These are phyloP conservation scores for Adansonia grandidieri DNA, from an alignment of 441 rosid species.

Conservation along the genomic window DNA sequence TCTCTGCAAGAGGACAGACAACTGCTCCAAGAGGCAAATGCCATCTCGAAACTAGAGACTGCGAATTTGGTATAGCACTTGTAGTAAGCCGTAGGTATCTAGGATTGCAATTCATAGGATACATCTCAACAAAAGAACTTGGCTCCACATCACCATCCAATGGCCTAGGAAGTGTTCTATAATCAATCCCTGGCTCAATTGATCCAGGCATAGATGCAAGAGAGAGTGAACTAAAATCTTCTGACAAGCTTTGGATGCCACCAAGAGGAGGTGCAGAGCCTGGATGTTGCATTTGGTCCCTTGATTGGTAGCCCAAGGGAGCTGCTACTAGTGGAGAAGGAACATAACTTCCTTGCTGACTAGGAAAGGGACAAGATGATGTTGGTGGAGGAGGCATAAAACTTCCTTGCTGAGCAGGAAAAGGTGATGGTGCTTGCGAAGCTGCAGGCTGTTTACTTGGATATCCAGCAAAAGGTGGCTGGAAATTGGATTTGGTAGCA, in stretches of 20 bases:
- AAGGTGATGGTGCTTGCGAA: slow-evolving; percentile 57
- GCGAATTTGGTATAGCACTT: slow-evolving; percentile 83
- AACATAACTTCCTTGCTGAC: slow-evolving; percentile 59
- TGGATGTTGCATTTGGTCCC: slow-evolving; percentile 62
- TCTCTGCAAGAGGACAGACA: slow-evolving; percentile 75
- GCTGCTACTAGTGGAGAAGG: slow-evolving; percentile 45
- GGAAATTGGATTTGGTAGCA: slow-evolving; percentile 46
- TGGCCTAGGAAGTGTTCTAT: slow-evolving; percentile 84
- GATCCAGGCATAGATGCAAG: slow-evolving; percentile 84
- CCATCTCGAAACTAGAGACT: slow-evolving; percentile 93
- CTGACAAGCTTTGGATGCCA: slow-evolving; percentile 68
- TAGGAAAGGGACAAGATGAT: slow-evolving; percentile 54
- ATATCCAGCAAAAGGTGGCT: slow-evolving; percentile 69
- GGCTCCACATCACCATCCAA: slow-evolving; percentile 91
- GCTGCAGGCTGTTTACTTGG: slow-evolving; percentile 48
- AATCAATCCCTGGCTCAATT: slow-evolving; percentile 77
- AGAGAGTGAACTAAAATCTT: slow-evolving; percentile 83
- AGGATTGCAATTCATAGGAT: slow-evolving; percentile 81
- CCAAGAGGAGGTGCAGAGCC: slow-evolving; percentile 67
- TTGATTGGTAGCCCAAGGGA: slow-evolving; percentile 46
- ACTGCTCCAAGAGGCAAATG: slow-evolving; percentile 98
- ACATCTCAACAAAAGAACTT: slow-evolving; percentile 54
- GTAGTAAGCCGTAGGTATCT: slow-evolving; percentile 91
- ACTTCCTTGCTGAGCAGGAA: slow-evolving; percentile 61
- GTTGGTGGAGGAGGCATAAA: slow-evolving; percentile 47